Evolutionary conservation across 2,329 filamentous ascomycete species (phyloP), one percentile per base, ranked within the genome.

Genomic region (Phyllosticta citrichinensis): DNA sequence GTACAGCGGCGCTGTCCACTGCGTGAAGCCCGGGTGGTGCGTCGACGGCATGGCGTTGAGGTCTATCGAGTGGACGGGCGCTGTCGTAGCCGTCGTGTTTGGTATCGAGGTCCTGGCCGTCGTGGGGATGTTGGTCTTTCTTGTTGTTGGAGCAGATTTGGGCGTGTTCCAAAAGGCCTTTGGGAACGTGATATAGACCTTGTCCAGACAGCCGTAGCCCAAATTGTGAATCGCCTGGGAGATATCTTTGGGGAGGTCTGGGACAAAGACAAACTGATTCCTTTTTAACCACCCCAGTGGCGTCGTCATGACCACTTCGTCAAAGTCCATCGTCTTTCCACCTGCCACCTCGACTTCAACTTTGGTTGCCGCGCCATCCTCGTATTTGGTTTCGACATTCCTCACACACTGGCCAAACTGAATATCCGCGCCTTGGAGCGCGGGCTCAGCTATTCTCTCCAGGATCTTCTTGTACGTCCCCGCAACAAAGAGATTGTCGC

Each of bases 1-100:
- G 70, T 96, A 95, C 1, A 70, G 73, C 2, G 91, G 91, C 0
- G 84, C 76, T 40, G 91, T 81, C 82, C 90, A 95, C 68, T 91
- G 86, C 52, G 84, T 85, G 73, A 93, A 92, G 24, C 87, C 85
- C 4, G 86, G 80, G 40, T 83, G 77, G 54, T 75, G 75, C 64
- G 33, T 65, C 56, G 3, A 75, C 70, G 11, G 66, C 73, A 71
- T 30, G 40, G 40, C 40, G 17, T 47, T n/a, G 17, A 14, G 17
- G 73, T 65, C 60, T 58, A 40, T 59, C 64, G 71, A 70, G 62
- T 75, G 73, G 9, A 73, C 57, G 0, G 76, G 71, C 19, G 66
- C 70, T n/a, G 67, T 69, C 61, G 69, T 74, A 24, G 71, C 72
- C 52, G 71, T 71, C 6, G 74, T 68, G 61, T 76, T 76, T 30